Percentiles rank a stretch among this genome's conserved stretches.
Evolutionary conservation across 352 stramenopile species (phyloP).

Genomic region (Phytophthora constricta): DNA sequence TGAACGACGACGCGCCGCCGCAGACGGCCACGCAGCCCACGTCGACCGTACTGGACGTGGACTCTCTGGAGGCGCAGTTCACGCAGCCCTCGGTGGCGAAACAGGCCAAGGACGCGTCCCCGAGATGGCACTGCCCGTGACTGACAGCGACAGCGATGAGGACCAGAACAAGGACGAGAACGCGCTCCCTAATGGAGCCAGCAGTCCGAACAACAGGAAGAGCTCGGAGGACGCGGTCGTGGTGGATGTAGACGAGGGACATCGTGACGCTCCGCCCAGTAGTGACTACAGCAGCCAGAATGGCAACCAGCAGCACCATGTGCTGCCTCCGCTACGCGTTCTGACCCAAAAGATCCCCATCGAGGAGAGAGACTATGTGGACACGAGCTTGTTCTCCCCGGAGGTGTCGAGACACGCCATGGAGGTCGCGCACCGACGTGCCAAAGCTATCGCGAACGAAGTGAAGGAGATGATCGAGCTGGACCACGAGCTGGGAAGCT

Average conservation of each 20-base stretch:
- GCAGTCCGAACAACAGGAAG: conserved; percentile 8
- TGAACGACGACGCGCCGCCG: conserved; percentile 64
- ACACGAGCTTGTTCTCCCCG: conserved; percentile 81
- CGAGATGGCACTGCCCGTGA: conserved; percentile 16
- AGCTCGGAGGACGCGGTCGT: conserved; percentile 15
- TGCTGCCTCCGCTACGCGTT: conserved; percentile 53
- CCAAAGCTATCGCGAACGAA: conserved; percentile 73
- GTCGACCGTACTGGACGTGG: conserved; percentile 45
- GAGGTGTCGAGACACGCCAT: conserved; percentile 85
- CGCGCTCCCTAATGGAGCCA: conserved; percentile 1
- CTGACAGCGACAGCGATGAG: conserved; percentile 37
- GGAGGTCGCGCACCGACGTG: conserved; percentile 82
- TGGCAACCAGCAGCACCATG: conserved; percentile 30
- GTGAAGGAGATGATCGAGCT: conserved; percentile 74
- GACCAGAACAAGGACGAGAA: conserved; percentile 22
- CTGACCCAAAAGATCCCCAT: conserved; percentile 40
- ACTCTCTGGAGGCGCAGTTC: conserved; percentile 60
- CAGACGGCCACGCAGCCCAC: conserved; percentile 1
- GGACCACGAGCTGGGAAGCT: conserved; percentile 34
- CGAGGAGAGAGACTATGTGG: conserved; percentile 74
- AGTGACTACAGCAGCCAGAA: conserved; percentile 11
- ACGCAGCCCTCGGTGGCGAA: conserved; percentile 38
- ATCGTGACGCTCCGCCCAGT: conserved; percentile 13
- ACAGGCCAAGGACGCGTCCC: conserved; percentile 34
- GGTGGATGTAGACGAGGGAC: conserved; percentile 18